Evolutionary conservation across 805 yeast species (phyloP), one percentile per base, ranked within the genome.

Genomic region (Spathaspora gorwiae): DNA sequence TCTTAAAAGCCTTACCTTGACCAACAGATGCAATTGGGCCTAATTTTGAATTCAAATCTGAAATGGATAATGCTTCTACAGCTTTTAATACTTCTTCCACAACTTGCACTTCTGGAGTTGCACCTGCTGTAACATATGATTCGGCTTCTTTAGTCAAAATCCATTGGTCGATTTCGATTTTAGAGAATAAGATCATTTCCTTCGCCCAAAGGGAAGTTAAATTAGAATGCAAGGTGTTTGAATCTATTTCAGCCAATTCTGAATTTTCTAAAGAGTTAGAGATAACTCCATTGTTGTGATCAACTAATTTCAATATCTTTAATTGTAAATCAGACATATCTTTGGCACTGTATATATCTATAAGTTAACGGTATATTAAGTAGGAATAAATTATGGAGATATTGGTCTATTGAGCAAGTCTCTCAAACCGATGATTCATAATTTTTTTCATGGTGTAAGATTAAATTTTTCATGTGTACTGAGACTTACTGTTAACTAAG

Each of bases 1-100:
- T 90, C 68, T 90, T 92, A 79, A 94, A 95, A 13, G 98, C 99
- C 59, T 90, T 83, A 55, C 95, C 96, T 72, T 94, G 99, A 51
- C 99, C 99, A 52, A 92, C 77, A 56, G 84, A 83, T 51, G 97
- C 98, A 48, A 81, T 81, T 43, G 81, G 72, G 46, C 97, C 97
- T 68, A 92, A 73, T 53, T 84, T 78, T 45, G 81, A 62, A 47
- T 67, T 65, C 44, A 86, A 87, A 44, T 92, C 97, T 24, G 85
- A 64, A 55, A 94, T 83, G 60, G 86, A 87, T 57, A 94, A 75
- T 33, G 92, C 90, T 46, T 86, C 95, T 42, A 90, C 66, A 39
- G 84, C 73, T 55, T 81, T 77, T 45, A 86, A 73, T 38, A 94
- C 89, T 61, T 83, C 87, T 44, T 79, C 75, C 51, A 88, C 76